Conservation (phyloP, 2,329 filamentous ascomycete genomes). For the Claviceps arundinis region DNA sequence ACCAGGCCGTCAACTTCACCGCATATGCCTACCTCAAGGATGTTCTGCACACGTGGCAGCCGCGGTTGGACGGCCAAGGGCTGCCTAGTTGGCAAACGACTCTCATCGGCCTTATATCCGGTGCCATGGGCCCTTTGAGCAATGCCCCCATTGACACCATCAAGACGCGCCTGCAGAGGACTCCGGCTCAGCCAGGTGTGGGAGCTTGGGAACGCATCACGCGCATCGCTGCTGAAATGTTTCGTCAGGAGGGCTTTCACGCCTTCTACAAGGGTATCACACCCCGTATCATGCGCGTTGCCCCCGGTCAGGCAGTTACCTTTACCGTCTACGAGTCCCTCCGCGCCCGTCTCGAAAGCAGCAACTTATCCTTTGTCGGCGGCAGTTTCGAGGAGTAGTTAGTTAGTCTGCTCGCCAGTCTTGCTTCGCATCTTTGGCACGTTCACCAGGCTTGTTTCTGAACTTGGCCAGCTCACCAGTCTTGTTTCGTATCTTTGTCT, state of each 20-base stretch:
- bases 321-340: slow-evolving; percentile 69
- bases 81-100: slow-evolving; percentile 86
- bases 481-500: not conserved
- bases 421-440: not conserved
- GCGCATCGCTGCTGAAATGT: slow-evolving; percentile 70
- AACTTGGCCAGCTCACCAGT: not conserved
- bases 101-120: slow-evolving; percentile 76
- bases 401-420: not conserved
- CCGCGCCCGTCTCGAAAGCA: slow-evolving; percentile 58
- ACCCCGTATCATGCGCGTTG: slow-evolving; percentile 91
- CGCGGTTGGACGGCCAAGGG: slow-evolving; percentile 40
- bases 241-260: slow-evolving; percentile 77
- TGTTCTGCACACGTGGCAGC: slow-evolving; percentile 58
- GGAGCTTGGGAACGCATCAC: slow-evolving; percentile 69
- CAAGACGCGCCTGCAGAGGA: slow-evolving; percentile 92
- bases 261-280: slow-evolving; percentile 99
- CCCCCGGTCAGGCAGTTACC: slow-evolving; percentile 76
- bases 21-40: slow-evolving; percentile 92
- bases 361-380: slow-evolving; percentile 44
- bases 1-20: slow-evolving; percentile 98
- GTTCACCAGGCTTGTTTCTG: not conserved
- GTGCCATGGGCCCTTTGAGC: slow-evolving; percentile 88
- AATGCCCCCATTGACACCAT: slow-evolving; percentile 99
- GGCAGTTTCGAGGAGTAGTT: slow-evolving; percentile 54
- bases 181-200: slow-evolving; percentile 66